Evolutionary conservation across 768 basidiomycete species (phyloP).

Genomic region (Pisolithus microcarpus): DNA sequence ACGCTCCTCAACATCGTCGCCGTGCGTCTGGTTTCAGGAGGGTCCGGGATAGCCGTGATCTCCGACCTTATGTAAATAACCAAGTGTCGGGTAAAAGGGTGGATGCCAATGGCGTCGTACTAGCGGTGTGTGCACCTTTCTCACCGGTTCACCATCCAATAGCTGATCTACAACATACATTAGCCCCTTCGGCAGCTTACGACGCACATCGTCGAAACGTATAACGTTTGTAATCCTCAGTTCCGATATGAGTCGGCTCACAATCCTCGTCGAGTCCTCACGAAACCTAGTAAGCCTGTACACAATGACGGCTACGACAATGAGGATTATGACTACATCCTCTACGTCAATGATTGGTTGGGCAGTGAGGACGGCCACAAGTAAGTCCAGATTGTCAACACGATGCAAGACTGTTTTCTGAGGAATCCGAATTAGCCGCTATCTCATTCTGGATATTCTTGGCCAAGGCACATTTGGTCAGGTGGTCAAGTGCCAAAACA

Average conservation of each 20-base stretch:
- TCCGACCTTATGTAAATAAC: constrained; percentile 65
- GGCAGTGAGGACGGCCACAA: constrained; percentile 94
- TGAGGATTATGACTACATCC: constrained; percentile 98
- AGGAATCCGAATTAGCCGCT: constrained; percentile 43
- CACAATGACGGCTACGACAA: constrained; percentile 99
- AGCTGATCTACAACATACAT: constrained; percentile 8
- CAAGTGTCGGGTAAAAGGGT: constrained; percentile 65
- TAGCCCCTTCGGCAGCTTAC: constrained; percentile 68
- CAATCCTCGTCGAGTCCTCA: constrained; percentile 93
- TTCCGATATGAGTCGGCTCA: constrained; percentile 93
- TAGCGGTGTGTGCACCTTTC: constrained; percentile 58
- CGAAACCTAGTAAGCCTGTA: constrained; percentile 92
- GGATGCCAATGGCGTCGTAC: constrained; percentile 63
- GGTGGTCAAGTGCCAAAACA: constrained; percentile 99
- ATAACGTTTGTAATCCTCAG: constrained; percentile 87
- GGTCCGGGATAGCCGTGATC: constrained; percentile 68
- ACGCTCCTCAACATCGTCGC: constrained; percentile 50
- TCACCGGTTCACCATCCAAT: constrained; percentile 1
- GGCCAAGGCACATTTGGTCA: constrained; percentile 99
- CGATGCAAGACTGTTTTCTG: not conserved
- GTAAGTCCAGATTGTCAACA: constrained; percentile 40
- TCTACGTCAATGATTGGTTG: constrained; percentile 98
- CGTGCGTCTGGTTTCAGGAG: constrained; percentile 73
- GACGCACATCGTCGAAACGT: constrained; percentile 82
- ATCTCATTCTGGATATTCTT: constrained; percentile 94